Evolutionary conservation across 139 green algal genomes (phyloP).

Genomic region (Edaphochlamys debaryana): DNA sequence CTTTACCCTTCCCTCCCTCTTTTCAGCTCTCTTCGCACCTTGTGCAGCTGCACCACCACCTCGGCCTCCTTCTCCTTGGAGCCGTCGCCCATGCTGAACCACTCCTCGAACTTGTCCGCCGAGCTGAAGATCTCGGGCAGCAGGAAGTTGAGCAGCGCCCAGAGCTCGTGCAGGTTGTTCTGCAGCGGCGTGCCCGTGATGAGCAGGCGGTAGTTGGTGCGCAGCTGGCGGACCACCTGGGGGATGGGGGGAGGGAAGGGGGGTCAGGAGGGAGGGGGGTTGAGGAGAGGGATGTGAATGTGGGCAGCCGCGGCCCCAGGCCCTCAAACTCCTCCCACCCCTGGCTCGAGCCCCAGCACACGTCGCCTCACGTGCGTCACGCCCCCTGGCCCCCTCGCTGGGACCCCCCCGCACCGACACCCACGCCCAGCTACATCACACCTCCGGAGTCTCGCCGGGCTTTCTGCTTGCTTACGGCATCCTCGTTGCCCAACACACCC

Average conservation of each 20-base stretch:
- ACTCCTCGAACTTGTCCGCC: conserved; percentile 98
- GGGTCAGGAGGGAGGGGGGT: not conserved
- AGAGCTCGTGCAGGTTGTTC: conserved; percentile 99
- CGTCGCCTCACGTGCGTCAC: too few relatives aligned
- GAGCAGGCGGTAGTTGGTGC: conserved; percentile 96
- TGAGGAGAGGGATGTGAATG: too few relatives aligned
- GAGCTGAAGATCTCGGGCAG: conserved; percentile 87
- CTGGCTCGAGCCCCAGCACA: too few relatives aligned
- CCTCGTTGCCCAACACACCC: too few relatives aligned
- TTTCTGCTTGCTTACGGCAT: too few relatives aligned
- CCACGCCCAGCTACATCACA: too few relatives aligned
- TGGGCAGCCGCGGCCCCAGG: too few relatives aligned
- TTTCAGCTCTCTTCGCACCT: conserved; percentile 62
- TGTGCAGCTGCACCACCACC: conserved; percentile 98
- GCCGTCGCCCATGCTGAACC: conserved; percentile 86
- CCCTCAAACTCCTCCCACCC: too few relatives aligned
- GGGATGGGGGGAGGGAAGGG: conserved; percentile 1
- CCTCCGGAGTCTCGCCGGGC: too few relatives aligned
- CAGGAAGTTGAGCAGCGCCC: conserved; percentile 99
- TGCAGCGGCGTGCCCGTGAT: conserved; percentile 98
- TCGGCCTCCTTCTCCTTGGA: conserved; percentile 87
- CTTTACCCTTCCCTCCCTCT: not conserved
- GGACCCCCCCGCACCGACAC: too few relatives aligned
- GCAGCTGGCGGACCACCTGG: conserved; percentile 87
- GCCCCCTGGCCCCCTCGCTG: too few relatives aligned